Evolutionary conservation across 2,329 filamentous ascomycete genomes (phyloP), one percentile per base, ranked within the genome.

Genomic region (Aspergillus ochraceus): DNA sequence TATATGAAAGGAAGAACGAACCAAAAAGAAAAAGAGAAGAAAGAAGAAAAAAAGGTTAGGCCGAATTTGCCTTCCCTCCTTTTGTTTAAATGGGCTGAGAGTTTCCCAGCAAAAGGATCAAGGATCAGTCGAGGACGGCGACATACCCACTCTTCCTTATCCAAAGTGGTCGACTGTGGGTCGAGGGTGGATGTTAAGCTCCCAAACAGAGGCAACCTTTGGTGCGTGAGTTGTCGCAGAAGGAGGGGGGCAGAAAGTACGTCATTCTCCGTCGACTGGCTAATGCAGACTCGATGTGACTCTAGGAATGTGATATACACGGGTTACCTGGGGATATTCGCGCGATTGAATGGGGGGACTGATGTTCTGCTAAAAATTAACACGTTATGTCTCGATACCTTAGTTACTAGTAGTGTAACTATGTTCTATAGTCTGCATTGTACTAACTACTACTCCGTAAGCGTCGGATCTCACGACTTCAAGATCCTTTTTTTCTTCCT

Each of bases 141-240:
- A 42, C 50, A 20, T 71, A 72, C 71, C 72, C 73, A 74, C 72
- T 70, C 67, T 70, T 69, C 68, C 63, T 66, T 66, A 68, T 70
- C 61, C 63, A 62, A 64, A 67, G 62, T 68, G 66, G 66, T 58
- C 63, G 59, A 59, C 60, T 55, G 72, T 75, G 72, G 72, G 71
- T 74, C 72, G 62, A 58, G 52, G 54, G 70, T 72, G 68, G 70
- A 71, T 72, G 68, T 69, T 62, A 60, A 63, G 56, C 57, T 65
- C 63, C 62, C 60, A 57, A 54, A 57, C 36, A 47, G 54, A 56
- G 61, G 52, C 59, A n/a, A 47, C 42, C 39, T 47, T 51, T 55
- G 60, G 49, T 57, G 54, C 55, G 57, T 59, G 57, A 59, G 55
- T 62, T 53, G 52, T 49, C 58, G 26, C 54, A 45, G 22, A 59